These are phyloP conservation scores for Sherardia arvensis DNA, from an alignment of 257 asterid species.

Conservation along the genomic window DNA sequence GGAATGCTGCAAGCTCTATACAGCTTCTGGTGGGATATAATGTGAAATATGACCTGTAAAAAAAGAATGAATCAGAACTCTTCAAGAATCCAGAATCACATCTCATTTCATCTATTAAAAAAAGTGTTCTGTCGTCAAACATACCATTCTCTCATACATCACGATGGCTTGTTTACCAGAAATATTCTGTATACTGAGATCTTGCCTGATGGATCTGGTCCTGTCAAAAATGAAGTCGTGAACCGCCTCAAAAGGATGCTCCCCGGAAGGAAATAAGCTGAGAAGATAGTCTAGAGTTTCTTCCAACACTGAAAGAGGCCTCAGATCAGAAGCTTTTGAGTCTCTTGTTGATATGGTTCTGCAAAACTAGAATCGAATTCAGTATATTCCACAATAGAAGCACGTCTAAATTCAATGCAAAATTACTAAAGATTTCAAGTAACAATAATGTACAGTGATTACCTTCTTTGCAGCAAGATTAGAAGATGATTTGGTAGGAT, in stretches of 20 bases:
- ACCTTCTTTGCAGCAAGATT: slow-evolving; percentile 90
- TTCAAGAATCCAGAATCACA: background rate
- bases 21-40: slow-evolving; percentile 64
- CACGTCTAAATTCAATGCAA: background rate
- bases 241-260: slow-evolving; percentile 65
- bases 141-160: slow-evolving; percentile 93
- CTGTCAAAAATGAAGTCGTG: slow-evolving; percentile 90
- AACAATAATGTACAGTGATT: slow-evolving; percentile 1
- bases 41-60: slow-evolving; percentile 78
- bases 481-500: slow-evolving; percentile 69
- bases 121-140: slow-evolving; percentile 13
- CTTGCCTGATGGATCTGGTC: slow-evolving; percentile 90
- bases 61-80: background rate
- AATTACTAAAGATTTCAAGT: slow-evolving; percentile 1
- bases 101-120: background rate
- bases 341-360: slow-evolving; percentile 64
- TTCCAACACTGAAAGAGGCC: slow-evolving; percentile 73
- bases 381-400: background rate
- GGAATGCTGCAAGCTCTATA: slow-evolving; percentile 38
- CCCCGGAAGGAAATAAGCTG: slow-evolving; percentile 45
- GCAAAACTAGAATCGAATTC: slow-evolving; percentile 56
- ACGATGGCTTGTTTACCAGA: slow-evolving; percentile 43
- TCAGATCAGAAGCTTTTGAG: slow-evolving; percentile 56
- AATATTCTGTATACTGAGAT: slow-evolving; percentile 83
- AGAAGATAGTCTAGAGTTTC: slow-evolving; percentile 64